A percentile compares a stretch with the other conserved stretches of the same genome.
phyloP scores from a whole-genome alignment of 495 filamentous ascomycete species.

The Xylaria palmicola region DNA sequence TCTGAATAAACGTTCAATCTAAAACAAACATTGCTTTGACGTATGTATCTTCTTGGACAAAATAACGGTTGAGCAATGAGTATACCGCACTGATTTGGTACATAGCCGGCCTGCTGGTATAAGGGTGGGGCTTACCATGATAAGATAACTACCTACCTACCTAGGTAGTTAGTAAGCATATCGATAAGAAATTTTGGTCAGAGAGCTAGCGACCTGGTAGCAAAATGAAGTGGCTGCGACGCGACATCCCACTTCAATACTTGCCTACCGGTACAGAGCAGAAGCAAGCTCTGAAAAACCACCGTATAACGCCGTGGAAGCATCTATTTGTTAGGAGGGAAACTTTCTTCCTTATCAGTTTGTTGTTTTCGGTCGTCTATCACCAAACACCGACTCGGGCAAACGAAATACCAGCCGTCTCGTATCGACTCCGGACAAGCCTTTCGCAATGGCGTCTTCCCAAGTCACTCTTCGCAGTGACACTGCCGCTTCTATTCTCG shows the following conservation, averaged over 20 bases:
- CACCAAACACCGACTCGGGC: background rate
- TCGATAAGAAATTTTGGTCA: conserved; percentile 22
- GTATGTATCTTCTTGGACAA: too few relatives aligned
- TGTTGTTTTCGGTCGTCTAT: background rate
- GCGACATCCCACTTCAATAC: conserved; percentile 9
- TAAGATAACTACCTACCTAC: background rate
- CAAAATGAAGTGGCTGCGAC: background rate
- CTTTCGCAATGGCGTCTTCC: conserved; percentile 24
- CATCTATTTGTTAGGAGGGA: background rate
- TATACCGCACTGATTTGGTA: too few relatives aligned
- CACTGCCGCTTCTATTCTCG: conserved; percentile 36
- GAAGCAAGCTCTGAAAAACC: background rate
- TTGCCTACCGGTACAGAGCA: background rate
- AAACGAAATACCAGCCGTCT: background rate
- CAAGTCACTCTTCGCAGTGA: conserved; percentile 32
- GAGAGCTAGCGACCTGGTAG: conserved; percentile 12
- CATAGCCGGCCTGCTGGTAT: background rate
- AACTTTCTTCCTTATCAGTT: background rate
- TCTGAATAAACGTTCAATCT: too few relatives aligned
- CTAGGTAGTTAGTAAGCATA: background rate
- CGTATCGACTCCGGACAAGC: background rate
- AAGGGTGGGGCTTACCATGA: background rate
- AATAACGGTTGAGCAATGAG: too few relatives aligned
- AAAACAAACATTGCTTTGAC: too few relatives aligned
- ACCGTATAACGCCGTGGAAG: background rate